Evolutionary conservation across 306 rosid species (phyloP).

Genomic region (Begonia loranthoides): DNA sequence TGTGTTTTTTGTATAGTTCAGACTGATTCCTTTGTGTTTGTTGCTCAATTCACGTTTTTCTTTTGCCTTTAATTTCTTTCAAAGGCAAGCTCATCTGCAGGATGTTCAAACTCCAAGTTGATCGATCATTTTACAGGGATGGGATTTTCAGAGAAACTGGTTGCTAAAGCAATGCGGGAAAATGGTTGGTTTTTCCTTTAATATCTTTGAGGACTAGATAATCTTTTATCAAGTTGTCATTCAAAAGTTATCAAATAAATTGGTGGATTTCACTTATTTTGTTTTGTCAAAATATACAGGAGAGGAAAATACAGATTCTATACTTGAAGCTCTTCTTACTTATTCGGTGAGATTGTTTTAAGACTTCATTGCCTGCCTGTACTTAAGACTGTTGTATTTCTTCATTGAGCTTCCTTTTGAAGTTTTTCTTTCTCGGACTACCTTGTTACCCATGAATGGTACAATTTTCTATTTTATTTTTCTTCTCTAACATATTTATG

Average conservation of each 20-base stretch:
- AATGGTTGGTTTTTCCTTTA: slow-evolving; percentile 36
- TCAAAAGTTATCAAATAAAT: background rate
- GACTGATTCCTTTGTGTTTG: background rate
- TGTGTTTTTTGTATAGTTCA: background rate
- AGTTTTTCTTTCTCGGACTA: too few relatives aligned
- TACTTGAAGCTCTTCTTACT: slow-evolving; percentile 69
- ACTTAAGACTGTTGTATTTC: too few relatives aligned
- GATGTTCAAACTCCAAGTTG: slow-evolving; percentile 54
- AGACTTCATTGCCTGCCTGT: too few relatives aligned
- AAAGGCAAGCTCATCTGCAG: slow-evolving; percentile 56
- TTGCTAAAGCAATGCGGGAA: slow-evolving; percentile 62
- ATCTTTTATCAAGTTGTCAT: slow-evolving; percentile 9
- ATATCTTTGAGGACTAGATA: background rate
- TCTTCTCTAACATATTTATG: too few relatives aligned
- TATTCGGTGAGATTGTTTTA: slow-evolving; percentile 39
- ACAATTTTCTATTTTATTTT: too few relatives aligned
- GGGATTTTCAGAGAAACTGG: slow-evolving; percentile 72
- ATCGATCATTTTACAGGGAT: slow-evolving; percentile 48
- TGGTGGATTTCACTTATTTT: slow-evolving; percentile 5
- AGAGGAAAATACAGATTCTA: slow-evolving; percentile 50
- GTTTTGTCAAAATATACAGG: slow-evolving; percentile 42
- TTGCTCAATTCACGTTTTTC: slow-evolving; percentile 17
- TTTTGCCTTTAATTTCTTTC: slow-evolving; percentile 2
- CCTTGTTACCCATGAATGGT: too few relatives aligned
- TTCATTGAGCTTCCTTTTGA: too few relatives aligned